Base-by-base conservation (phyloP, 768 basidiomycete genomes). In the Leccinum aurantiacum region DNA sequence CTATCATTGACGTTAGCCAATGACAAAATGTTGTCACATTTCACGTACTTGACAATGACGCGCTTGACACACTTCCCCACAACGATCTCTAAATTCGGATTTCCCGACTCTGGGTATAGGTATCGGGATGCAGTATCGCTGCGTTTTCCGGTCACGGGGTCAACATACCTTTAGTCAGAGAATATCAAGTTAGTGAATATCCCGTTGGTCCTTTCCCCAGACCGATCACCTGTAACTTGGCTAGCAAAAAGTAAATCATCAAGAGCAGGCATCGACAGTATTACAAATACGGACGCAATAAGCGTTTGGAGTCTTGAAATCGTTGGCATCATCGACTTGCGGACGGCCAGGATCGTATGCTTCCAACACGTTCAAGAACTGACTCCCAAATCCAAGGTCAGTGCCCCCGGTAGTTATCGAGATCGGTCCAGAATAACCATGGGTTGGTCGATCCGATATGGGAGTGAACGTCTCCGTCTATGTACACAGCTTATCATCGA, bases 141-240 rank as follows among this genome's bases (percentile, higher is more conserved):
- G 17, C 71, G 71, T n/a, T 48, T 63, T 37, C 71, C 71, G 3
- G 78, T 83, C 29, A 73, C 69, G 2, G 64, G 70, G 60, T 82
- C 76, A n/a, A 88, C 75, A 65, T 82, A 89, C 65, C 87, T 89
- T 19, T 7, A 22, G 14, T 35, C n/a, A 35, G 11, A 4, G 24
- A 29, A 22, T 6, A 7, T 10, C 3, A 9, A 37, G 14, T 38
- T 35, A 35, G 33, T 13, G 33, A 13, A 13, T 35, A 35, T 11
- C 4, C 33, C 1, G 13, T 35, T 13, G 11, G 33, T 35, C 13
- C 33, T 14, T 35, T 35, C 13, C 4, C 33, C 13, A 35, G 33
- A 13, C 88, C 33, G 33, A 35, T 35, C 33, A 35, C 33, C 33
- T 35, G 33, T 35, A 35, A 35, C 33, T 35, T 14, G 33, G 33